Base-by-base conservation (phyloP, 805 yeast species). In the Candida silvatica region DNA sequence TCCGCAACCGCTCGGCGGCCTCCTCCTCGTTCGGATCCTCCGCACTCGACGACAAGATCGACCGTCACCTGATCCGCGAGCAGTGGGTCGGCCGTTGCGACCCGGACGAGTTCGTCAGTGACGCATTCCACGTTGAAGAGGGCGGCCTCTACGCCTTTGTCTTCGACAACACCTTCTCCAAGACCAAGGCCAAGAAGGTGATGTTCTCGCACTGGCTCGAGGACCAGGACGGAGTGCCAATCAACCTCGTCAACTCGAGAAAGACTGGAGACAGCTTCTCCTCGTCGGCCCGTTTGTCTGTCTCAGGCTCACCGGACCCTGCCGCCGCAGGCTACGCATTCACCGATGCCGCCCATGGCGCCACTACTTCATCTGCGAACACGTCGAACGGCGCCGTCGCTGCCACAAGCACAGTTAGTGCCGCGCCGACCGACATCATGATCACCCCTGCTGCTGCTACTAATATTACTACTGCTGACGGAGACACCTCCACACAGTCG, bases 111-210 rank as follows among this genome's bases (percentile, higher is more conserved):
- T 57, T 75, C 48, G 67, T 71, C 35, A 74, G 74, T 32, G 94
- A 88, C 1, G 59, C 65, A 19, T 64, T 79, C 39, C 64, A 66
- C n/a, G 79, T 79, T 3, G 57, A 56, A 3, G 62, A 67, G 17
- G 82, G 79, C 6, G 90, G 90, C 2, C 70, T 79, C 48, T 81
- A 72, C 58, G 97, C 96, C 0, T 83, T 90, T 53, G 80, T 92
- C 18, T 81, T 90, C 51, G 97, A 90, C 58, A 90, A 90, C 59
- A 81, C 95, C 0, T 85, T 87, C 47, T 80, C 95, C 22, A 86
- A 83, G 49, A 84, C 80, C 22, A 80, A 78, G 17, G 77, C 86
- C 31, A 92, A 90, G 56, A 85, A 81, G 40, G 76, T 90, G 1
- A 64, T 77, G 37, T 87, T 87, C 56, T 71, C 77, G 36, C 71